phyloP scores from a whole-genome alignment of 352 stramenopile genomes.

The Phytophthora pini region DNA sequence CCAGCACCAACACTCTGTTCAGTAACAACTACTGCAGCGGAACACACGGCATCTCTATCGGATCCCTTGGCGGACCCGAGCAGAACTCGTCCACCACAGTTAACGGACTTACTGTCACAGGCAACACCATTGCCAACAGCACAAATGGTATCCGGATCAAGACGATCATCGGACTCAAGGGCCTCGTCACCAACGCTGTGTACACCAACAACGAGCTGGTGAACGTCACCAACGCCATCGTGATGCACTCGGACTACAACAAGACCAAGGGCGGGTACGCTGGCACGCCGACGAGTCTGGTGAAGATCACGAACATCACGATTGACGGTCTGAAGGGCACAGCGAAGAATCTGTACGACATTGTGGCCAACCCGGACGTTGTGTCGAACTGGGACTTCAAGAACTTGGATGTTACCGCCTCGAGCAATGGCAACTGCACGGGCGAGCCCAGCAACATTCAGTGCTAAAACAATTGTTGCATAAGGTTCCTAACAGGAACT shows the following conservation, averaged over 20 bases:
- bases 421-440: slow-evolving; percentile 25
- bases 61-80: slow-evolving; percentile 14
- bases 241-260: slow-evolving; percentile 27
- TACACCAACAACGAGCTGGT: slow-evolving; percentile 29
- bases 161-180: slow-evolving; percentile 24
- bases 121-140: slow-evolving; percentile 36
- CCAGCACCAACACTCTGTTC: slow-evolving; percentile 26
- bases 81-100: slow-evolving; percentile 20
- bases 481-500: no score
- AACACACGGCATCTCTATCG: slow-evolving; percentile 33
- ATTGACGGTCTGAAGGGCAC: slow-evolving; percentile 29
- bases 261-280: slow-evolving; percentile 34
- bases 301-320: slow-evolving; percentile 32
- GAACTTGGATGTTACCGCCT: slow-evolving; percentile 15
- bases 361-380: slow-evolving; percentile 29
- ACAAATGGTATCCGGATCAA: slow-evolving; percentile 36
- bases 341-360: slow-evolving; percentile 27
- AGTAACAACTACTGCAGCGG: slow-evolving; percentile 24
- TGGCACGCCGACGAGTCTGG: slow-evolving; percentile 21
- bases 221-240: slow-evolving; percentile 27
- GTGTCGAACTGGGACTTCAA: slow-evolving; percentile 34
- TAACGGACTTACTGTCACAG: slow-evolving; percentile 20
- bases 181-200: slow-evolving; percentile 21
- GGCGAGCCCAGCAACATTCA: slow-evolving; percentile 23
- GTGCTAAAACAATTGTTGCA: slow-evolving; percentile 12